A percentile compares a stretch with the other conserved stretches of the same genome.
phyloP scores from a whole-genome alignment of 352 stramenopile genomes.

The Phytophthora vignae region DNA sequence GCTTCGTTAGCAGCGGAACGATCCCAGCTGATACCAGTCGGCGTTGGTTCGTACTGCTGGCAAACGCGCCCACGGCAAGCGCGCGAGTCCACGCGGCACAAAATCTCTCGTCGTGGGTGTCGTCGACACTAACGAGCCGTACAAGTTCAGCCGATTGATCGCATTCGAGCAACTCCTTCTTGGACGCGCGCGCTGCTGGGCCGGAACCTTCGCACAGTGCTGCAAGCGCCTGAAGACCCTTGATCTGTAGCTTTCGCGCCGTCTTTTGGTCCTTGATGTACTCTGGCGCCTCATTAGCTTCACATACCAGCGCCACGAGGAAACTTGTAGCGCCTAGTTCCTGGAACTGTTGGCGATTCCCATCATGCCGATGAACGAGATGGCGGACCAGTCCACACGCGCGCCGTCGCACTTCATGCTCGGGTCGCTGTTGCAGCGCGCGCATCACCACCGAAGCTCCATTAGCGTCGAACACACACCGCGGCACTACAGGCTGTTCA shows the following conservation, averaged over 20 bases:
- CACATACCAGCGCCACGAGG: slow-evolving; percentile 37
- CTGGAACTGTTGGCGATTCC: slow-evolving; percentile 63
- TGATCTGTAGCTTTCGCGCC: slow-evolving; percentile 50
- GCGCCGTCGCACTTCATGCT: slow-evolving; percentile 34
- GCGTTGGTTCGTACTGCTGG: slow-evolving; percentile 63
- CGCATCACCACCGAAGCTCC: slow-evolving; percentile 58
- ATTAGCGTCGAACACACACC: slow-evolving; percentile 43
- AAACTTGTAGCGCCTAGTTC: slow-evolving; percentile 54
- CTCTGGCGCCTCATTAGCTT: neutral
- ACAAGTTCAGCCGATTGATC: slow-evolving; percentile 52
- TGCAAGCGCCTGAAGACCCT: slow-evolving; percentile 59
- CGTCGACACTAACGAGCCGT: slow-evolving; percentile 27
- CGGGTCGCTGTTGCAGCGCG: slow-evolving; percentile 39
- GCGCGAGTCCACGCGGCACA: slow-evolving; percentile 58
- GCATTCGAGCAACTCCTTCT: slow-evolving; percentile 69
- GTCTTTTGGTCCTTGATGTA: neutral
- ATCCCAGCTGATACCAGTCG: slow-evolving; percentile 45
- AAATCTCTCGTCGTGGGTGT: slow-evolving; percentile 39
- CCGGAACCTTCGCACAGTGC: slow-evolving; percentile 51
- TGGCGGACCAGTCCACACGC: slow-evolving; percentile 61
- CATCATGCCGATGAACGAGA: slow-evolving; percentile 54
- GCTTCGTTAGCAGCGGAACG: slow-evolving; percentile 45
- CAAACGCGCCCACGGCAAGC: slow-evolving; percentile 48
- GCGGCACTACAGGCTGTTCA: slow-evolving; percentile 44
- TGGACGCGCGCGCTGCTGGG: slow-evolving; percentile 45